Percentiles rank a stretch among this genome's conserved stretches.
Conservation (phyloP, 225 moss, liverwort and hornwort species). For the Asterella californica region DNA sequence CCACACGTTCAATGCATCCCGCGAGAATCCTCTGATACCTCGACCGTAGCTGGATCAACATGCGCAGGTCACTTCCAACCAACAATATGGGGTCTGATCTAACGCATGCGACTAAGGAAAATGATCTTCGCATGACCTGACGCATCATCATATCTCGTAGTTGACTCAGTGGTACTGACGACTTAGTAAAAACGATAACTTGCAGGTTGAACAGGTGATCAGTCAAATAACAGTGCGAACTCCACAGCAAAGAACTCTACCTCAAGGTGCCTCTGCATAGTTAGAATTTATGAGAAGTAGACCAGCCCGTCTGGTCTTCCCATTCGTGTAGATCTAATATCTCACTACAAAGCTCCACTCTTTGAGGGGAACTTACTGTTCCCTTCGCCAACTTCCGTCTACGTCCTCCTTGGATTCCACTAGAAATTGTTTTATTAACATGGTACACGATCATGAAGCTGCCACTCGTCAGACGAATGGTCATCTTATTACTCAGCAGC, state of each 20-base stretch:
- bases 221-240: background rate
- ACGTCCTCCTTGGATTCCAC: slow-evolving; percentile 1
- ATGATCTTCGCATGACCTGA: no score
- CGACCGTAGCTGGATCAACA: no score
- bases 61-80: no score
- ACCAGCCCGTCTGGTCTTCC: background rate
- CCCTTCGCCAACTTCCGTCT: slow-evolving; percentile 6
- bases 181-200: no score
- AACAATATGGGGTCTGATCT: no score
- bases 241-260: background rate
- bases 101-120: no score
- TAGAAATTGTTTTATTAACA: slow-evolving; percentile 10
- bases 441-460: slow-evolving; percentile 17
- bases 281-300: background rate
- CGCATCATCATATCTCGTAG: no score
- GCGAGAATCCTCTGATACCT: no score
- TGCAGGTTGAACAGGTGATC: background rate
- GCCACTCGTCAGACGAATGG: slow-evolving; percentile 5
- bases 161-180: no score
- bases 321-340: background rate
- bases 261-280: background rate
- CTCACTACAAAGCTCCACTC: slow-evolving; percentile 13
- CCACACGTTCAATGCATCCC: no score
- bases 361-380: slow-evolving; percentile 5
- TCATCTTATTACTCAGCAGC: slow-evolving; percentile 7